Evolutionary conservation across 441 rosid species (phyloP).

Genomic region (Dalechampia spathulata): DNA sequence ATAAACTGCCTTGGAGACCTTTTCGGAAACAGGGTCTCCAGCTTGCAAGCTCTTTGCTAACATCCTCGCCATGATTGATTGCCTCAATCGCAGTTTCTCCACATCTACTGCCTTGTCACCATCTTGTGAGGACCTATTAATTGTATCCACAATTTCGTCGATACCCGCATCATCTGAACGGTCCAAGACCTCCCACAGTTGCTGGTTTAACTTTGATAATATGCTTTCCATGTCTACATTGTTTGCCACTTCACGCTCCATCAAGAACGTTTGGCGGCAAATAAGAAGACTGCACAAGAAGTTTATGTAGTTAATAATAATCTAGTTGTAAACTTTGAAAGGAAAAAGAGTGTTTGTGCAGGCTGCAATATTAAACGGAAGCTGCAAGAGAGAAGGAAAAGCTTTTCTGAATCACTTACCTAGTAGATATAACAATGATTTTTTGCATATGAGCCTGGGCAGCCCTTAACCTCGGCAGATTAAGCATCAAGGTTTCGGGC

Average conservation of each 20-base stretch:
- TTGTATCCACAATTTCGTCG: constrained; percentile 39
- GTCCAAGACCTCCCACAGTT: constrained; percentile 41
- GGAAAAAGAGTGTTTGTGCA: too few relatives aligned
- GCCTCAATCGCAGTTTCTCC: constrained; percentile 32
- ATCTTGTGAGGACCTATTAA: constrained; percentile 26
- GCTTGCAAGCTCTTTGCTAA: constrained; percentile 60
- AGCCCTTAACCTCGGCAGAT: constrained; percentile 50
- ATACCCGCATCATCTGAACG: constrained; percentile 37
- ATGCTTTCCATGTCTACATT: constrained; percentile 43
- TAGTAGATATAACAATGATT: constrained; percentile 52
- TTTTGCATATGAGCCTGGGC: constrained; percentile 72
- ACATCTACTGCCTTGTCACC: constrained; percentile 20
- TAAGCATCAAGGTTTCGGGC: constrained; percentile 64
- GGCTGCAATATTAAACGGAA: too few relatives aligned
- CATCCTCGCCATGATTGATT: constrained; percentile 47
- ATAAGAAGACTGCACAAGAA: constrained; percentile 49
- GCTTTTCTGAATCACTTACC: constrained; percentile 26
- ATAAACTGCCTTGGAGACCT: constrained; percentile 52
- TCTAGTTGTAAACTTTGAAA: too few relatives aligned
- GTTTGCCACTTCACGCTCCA: constrained; percentile 35
- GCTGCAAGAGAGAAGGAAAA: too few relatives aligned
- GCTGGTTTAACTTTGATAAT: constrained; percentile 30
- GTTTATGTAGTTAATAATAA: too few relatives aligned
- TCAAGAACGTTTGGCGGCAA: constrained; percentile 50
- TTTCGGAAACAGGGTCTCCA: constrained; percentile 55